A percentile compares a stretch with the other conserved stretches of the same genome.
These are phyloP conservation scores for Colletotrichum sp. DNA, from an alignment of 2,329 filamentous ascomycete genomes.

Conservation along the genomic window DNA sequence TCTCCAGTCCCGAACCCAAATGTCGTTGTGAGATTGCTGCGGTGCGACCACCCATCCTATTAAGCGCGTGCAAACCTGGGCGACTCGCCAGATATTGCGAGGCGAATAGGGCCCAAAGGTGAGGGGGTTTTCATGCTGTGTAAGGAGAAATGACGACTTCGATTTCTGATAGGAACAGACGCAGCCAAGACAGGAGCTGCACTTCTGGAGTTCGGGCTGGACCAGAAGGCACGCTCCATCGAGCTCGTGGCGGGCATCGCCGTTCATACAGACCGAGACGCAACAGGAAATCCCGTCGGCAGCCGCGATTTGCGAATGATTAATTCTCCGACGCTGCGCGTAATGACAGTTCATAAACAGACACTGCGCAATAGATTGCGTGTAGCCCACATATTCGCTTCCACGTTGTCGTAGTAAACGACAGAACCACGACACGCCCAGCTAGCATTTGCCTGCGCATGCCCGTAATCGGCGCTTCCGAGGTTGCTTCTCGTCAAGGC, in stretches of 20 bases:
- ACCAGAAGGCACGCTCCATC: background rate
- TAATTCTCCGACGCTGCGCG: background rate
- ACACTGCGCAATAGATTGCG: background rate
- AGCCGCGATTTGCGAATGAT: background rate
- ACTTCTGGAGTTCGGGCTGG: background rate
- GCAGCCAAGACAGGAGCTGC: background rate
- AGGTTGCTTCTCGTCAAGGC: background rate
- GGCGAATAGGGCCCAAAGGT: background rate
- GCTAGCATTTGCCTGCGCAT: background rate
- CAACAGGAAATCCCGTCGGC: background rate
- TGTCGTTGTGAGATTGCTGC: background rate
- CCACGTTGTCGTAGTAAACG: background rate
- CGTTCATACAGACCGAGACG: background rate
- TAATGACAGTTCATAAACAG: background rate
- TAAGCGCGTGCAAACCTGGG: background rate
- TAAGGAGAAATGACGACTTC: background rate
- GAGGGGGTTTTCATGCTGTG: background rate
- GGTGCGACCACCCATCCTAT: background rate
- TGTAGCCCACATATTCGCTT: background rate
- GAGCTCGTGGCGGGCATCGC: background rate
- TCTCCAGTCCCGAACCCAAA: background rate
- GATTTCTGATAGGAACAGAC: background rate
- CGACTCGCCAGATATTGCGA: background rate
- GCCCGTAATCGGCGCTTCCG: background rate
- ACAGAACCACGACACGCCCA: background rate